Evolutionary conservation across 331 rosid genomes (phyloP).

Genomic region (Saraca asoca): DNA sequence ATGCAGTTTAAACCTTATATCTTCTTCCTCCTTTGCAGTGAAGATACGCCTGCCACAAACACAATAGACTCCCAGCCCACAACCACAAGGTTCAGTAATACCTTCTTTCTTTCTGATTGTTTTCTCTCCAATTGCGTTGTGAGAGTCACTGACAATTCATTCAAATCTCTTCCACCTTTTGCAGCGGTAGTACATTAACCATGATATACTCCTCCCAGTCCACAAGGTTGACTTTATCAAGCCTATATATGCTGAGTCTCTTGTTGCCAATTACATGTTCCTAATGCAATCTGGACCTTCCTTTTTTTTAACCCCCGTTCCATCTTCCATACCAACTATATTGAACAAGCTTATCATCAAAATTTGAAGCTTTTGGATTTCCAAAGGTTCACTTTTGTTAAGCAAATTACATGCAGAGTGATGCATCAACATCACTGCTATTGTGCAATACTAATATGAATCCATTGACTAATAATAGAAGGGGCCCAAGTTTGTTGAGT

Average conservation of each 20-base stretch:
- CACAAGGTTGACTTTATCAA: slow-evolving; percentile 42
- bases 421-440: no score
- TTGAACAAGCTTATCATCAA: no score
- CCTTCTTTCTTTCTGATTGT: slow-evolving; percentile 33
- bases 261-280: slow-evolving; percentile 40
- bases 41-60: slow-evolving; percentile 42
- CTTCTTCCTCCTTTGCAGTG: slow-evolving; percentile 55
- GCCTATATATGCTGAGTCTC: slow-evolving; percentile 41
- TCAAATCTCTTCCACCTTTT: slow-evolving; percentile 37
- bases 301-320: neutral
- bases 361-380: neutral
- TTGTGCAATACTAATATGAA: no score
- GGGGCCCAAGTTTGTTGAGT: no score
- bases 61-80: slow-evolving; percentile 52
- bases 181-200: slow-evolving; percentile 53
- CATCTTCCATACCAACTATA: neutral
- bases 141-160: slow-evolving; percentile 41
- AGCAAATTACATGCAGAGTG: no score
- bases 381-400: neutral
- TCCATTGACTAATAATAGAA: no score
- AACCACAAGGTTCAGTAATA: slow-evolving; percentile 42
- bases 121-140: slow-evolving; percentile 39
- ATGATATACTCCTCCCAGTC: slow-evolving; percentile 60
- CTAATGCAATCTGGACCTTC: slow-evolving; percentile 4
- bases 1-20: slow-evolving; percentile 41